Conservation (phyloP, 2,329 filamentous ascomycete genomes). For the Colletotrichum scovillei region DNA sequence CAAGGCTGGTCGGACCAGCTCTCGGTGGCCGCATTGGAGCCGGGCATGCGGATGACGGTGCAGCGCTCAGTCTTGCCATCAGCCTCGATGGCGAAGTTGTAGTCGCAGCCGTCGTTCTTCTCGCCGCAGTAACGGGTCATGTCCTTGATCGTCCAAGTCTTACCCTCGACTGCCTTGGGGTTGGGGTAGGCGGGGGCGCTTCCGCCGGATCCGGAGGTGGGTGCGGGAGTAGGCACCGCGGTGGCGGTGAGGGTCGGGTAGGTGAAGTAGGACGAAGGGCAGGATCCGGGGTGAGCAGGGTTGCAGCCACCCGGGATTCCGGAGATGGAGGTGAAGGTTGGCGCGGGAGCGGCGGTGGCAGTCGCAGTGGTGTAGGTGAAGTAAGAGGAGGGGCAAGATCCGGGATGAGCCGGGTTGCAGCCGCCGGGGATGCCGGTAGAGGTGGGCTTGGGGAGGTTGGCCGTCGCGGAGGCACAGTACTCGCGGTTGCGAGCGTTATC, state of each 20-base stretch:
- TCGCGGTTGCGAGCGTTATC: constrained; percentile 33
- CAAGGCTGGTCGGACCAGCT: constrained; percentile 29
- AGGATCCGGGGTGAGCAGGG: constrained; percentile 27
- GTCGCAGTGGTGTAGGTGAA: constrained; percentile 20
- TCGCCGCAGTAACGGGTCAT: constrained; percentile 21
- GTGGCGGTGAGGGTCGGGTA: constrained; percentile 11
- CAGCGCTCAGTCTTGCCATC: constrained; percentile 18
- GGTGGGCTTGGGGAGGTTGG: constrained; percentile 27
- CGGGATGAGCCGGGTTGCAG: constrained; percentile 33
- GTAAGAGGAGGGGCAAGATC: constrained; percentile 30
- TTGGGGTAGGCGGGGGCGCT: background rate
- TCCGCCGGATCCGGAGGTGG: background rate
- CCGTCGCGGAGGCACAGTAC: constrained; percentile 25
- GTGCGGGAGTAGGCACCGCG: background rate
- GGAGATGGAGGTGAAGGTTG: constrained; percentile 14
- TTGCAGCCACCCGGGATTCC: constrained; percentile 33
- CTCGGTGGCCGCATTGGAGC: constrained; percentile 12
- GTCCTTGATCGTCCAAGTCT: constrained; percentile 27
- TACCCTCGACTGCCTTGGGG: constrained; percentile 13
- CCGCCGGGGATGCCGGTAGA: constrained; percentile 27
- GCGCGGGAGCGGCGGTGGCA: background rate
- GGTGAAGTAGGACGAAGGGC: constrained; percentile 15
- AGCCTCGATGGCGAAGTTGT: constrained; percentile 29
- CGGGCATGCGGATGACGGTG: constrained; percentile 20
- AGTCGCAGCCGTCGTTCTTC: constrained; percentile 21